Evolutionary conservation across 148 eudicot genomes (phyloP).

Genomic region (Polygonum aviculare): DNA sequence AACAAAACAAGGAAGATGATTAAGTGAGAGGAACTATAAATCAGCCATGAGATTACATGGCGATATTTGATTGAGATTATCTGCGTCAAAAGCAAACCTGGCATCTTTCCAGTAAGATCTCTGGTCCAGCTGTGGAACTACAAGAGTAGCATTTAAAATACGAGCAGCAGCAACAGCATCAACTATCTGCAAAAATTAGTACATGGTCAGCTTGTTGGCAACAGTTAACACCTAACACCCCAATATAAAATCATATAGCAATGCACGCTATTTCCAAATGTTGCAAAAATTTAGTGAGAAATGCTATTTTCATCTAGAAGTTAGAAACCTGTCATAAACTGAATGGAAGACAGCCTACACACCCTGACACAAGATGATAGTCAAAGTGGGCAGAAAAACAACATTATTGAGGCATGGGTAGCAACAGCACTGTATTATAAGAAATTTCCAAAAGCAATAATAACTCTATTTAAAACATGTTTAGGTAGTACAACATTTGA

Average conservation of each 20-base stretch:
- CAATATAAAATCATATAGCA: neutral
- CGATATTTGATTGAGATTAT: neutral
- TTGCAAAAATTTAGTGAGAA: neutral
- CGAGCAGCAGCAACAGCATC: constrained; percentile 99
- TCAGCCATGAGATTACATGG: neutral
- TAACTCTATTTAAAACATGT: neutral
- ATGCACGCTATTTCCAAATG: neutral
- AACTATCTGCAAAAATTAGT: constrained; percentile 48
- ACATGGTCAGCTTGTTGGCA: constrained; percentile 6
- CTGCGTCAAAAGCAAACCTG: constrained; percentile 39
- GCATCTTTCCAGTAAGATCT: constrained; percentile 96
- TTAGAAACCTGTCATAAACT: neutral
- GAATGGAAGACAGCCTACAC: neutral
- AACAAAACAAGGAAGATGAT: constrained; percentile 21
- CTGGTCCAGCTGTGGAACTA: constrained; percentile 86
- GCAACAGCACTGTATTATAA: neutral
- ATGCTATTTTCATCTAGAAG: neutral
- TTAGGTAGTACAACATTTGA: neutral
- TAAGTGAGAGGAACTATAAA: neutral
- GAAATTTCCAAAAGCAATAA: neutral
- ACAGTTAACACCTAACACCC: neutral
- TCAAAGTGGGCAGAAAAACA: neutral
- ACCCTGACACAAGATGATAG: neutral
- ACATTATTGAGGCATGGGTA: neutral
- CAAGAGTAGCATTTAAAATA: constrained; percentile 83